These are phyloP conservation scores for Polytrichum commune DNA, from an alignment of 225 moss, liverwort and hornwort genomes.

Conservation along the genomic window DNA sequence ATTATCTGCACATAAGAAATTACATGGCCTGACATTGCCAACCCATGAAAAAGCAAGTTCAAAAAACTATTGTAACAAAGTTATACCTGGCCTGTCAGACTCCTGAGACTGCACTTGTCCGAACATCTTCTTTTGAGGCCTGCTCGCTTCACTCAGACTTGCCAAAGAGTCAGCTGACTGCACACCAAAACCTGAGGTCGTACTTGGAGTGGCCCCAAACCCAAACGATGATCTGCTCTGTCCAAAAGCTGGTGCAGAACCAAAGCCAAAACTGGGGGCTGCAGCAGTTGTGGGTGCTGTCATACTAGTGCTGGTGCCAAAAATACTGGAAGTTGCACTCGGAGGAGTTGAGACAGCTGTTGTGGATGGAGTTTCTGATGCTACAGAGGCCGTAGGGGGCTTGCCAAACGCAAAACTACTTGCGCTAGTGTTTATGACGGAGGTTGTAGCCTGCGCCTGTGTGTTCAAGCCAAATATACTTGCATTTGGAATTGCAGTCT, in stretches of 20 bases:
- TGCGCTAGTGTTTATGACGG: constrained; percentile 27
- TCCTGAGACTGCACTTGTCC: constrained; percentile 26
- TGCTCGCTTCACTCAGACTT: constrained; percentile 23
- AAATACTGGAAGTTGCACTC: constrained; percentile 22
- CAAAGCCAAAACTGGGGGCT: constrained; percentile 21
- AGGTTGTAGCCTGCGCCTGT: constrained; percentile 14
- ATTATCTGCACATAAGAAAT: no score
- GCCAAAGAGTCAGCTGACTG: constrained; percentile 22
- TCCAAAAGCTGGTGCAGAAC: constrained; percentile 38
- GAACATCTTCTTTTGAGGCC: constrained; percentile 51
- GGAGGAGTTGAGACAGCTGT: constrained; percentile 15
- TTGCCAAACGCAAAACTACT: constrained; percentile 32
- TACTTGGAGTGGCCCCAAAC: constrained; percentile 32
- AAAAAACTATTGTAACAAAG: no score
- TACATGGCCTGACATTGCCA: no score
- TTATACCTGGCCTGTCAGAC: constrained; percentile 26
- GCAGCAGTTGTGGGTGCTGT: constrained; percentile 15
- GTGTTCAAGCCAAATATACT: constrained; percentile 12
- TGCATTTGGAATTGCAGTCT: constrained; percentile 10
- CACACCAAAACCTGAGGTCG: constrained; percentile 16
- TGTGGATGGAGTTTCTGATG: constrained; percentile 23
- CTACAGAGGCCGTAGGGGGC: constrained; percentile 10
- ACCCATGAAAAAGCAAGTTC: neutral
- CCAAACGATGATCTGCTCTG: constrained; percentile 27
- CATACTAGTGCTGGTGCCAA: constrained; percentile 25